Evolutionary conservation across 768 basidiomycete genomes (phyloP).

Genomic region (Rhizopogon rudus): DNA sequence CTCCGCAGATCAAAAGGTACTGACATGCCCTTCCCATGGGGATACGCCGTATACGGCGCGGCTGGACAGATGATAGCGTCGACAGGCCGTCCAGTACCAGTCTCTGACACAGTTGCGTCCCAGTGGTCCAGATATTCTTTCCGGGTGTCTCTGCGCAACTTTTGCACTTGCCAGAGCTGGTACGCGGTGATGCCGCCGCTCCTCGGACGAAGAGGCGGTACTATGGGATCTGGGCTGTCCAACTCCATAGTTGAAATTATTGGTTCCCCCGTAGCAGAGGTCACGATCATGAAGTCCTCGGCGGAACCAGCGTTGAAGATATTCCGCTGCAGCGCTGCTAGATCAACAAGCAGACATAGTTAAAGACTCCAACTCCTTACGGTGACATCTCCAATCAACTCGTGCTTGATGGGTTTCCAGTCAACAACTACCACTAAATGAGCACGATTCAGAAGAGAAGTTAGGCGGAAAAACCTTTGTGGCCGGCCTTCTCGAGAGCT

Average conservation of each 20-base stretch:
- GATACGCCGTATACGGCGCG: constrained; percentile 37
- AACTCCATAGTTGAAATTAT: constrained; percentile 39
- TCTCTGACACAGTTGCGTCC: constrained; percentile 37
- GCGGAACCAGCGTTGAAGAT: constrained; percentile 41
- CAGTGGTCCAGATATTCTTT: constrained; percentile 45
- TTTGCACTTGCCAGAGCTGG: constrained; percentile 59
- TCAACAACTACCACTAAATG: constrained; percentile 48
- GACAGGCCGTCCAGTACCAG: constrained; percentile 45
- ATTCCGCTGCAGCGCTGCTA: constrained; percentile 14
- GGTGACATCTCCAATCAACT: constrained; percentile 33
- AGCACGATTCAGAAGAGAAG: neutral
- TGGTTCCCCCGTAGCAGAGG: constrained; percentile 43
- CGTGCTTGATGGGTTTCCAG: constrained; percentile 56
- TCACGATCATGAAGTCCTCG: constrained; percentile 36
- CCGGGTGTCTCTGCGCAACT: constrained; percentile 16
- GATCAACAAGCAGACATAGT: too few relatives aligned
- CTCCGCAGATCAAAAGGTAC: constrained; percentile 7
- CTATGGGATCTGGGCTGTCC: constrained; percentile 6
- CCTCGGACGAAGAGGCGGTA: too few relatives aligned
- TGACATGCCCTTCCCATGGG: constrained; percentile 39
- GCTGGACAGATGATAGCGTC: constrained; percentile 48
- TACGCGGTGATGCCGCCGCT: constrained; percentile 36
- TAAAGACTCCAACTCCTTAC: too few relatives aligned
- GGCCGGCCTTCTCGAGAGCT: constrained; percentile 57
- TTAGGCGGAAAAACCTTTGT: constrained; percentile 43